phyloP scores from a whole-genome alignment of 164 flowering plant genomes.

The Chimonanthus salicifolius region DNA sequence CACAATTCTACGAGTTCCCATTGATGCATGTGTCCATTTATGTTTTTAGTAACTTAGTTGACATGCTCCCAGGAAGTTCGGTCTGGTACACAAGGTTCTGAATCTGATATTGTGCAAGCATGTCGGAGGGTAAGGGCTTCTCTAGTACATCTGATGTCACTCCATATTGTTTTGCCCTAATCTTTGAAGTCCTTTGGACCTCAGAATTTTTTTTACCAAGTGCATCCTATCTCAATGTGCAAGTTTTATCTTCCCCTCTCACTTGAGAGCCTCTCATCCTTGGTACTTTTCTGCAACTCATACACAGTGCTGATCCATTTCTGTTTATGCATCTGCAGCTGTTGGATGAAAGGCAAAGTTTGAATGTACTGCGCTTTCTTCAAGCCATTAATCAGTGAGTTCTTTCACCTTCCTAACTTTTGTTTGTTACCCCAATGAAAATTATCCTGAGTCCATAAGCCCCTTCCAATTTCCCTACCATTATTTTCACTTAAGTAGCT shows the following conservation, averaged over 20 bases:
- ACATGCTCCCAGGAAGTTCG: slow-evolving; percentile 25
- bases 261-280: neutral
- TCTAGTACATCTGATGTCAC: neutral
- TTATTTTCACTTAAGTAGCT: too few species aligned
- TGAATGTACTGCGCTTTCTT: slow-evolving; percentile 60
- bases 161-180: too few species aligned
- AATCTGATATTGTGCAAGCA: slow-evolving; percentile 31
- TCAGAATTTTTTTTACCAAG: too few species aligned
- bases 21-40: neutral
- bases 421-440: neutral
- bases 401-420: neutral
- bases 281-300: neutral
- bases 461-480: too few species aligned
- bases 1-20: neutral
- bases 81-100: slow-evolving; percentile 18
- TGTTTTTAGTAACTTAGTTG: neutral
- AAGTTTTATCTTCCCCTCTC: neutral
- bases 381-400: slow-evolving; percentile 55
- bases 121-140: slow-evolving; percentile 25
- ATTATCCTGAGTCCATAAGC: neutral
- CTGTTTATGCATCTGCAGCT: slow-evolving; percentile 25
- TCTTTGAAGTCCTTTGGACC: too few species aligned
- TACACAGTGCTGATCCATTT: neutral
- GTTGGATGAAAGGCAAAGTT: slow-evolving; percentile 58
- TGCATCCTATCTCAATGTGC: too few species aligned